Base-by-base conservation (phyloP, 176 grass and related monocot genomes). In the Otatea glauca region DNA sequence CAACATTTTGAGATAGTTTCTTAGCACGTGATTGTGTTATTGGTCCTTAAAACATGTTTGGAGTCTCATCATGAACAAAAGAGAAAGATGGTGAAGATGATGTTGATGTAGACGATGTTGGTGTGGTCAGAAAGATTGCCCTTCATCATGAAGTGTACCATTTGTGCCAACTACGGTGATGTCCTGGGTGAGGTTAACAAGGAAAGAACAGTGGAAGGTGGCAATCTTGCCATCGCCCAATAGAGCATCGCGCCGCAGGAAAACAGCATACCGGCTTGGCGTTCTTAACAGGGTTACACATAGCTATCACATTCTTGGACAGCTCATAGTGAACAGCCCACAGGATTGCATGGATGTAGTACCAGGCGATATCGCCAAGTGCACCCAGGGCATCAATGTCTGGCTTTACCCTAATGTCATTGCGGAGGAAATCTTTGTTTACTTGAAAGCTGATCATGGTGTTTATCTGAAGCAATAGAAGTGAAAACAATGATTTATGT, bases 401-500 rank as follows among this genome's bases (percentile, higher is more conserved):
- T 18, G 94, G 92, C 61, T 91, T 97, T 51, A 97, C 92, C 68
- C 92, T 89, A 70, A 94, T 94, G 53, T 97, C 90, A 84, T 94
- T 97, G 45, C 83, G 72, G 71, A 97, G 92, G 75, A 97, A 97
- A 24, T 94, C 76, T 55, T 92, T 85, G 0, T 92, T 72, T 47
- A 41, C 89, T 7, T 1, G 61, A 43, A 92, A 92, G 68, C 82
- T 59, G 71, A 88, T 88, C 50, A 86, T 27, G 21, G 85, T 85
- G 68, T 97, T 63, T 43, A 97, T 88, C 94, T 97, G 89, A 68
- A 79, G 81, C 25, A 55, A 50, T 6, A 65, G 4, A 75, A 75
- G 21, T 23, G 59, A 71, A 80, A 60, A 17, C 47, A 32, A 48
- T 16, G 9, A 10, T 59, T n/a, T n/a, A n/a, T n/a, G n/a, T n/a